phyloP scores from a whole-genome alignment of 2,329 filamentous ascomycete genomes.

The Clarireedia hainanense region DNA sequence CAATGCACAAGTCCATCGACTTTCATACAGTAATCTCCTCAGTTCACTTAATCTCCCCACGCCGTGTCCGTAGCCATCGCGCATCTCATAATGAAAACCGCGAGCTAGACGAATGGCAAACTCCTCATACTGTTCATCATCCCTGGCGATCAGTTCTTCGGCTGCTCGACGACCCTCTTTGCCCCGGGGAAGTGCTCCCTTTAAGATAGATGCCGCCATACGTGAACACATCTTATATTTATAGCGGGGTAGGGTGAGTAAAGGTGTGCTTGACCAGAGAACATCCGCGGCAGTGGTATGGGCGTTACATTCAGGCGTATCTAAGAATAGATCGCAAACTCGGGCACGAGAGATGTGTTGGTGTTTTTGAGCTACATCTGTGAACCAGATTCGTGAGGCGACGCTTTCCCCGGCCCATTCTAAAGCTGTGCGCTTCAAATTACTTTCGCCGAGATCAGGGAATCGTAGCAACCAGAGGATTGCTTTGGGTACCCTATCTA shows the following conservation, averaged over 20 bases:
- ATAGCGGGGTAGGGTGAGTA: slow-evolving; percentile 85
- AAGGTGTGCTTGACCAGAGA: slow-evolving; percentile 89
- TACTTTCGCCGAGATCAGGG: slow-evolving; percentile 82
- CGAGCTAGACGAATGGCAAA: slow-evolving; percentile 62
- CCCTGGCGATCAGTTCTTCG: slow-evolving; percentile 65
- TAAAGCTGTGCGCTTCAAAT: slow-evolving; percentile 71
- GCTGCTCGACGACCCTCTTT: slow-evolving; percentile 60
- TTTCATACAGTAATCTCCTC: slow-evolving; percentile 72
- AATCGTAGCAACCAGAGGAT: slow-evolving; percentile 96
- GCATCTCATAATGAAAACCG: slow-evolving; percentile 50
- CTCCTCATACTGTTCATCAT: slow-evolving; percentile 79
- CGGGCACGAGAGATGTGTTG: slow-evolving; percentile 88
- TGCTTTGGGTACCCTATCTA: slow-evolving; percentile 76
- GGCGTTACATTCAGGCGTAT: slow-evolving; percentile 96
- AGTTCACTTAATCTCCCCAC: slow-evolving; percentile 69
- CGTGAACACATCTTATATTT: slow-evolving; percentile 98
- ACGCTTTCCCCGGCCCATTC: slow-evolving; percentile 81
- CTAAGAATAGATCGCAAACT: slow-evolving; percentile 89
- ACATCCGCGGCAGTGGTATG: slow-evolving; percentile 97
- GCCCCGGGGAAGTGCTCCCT: slow-evolving; percentile 72
- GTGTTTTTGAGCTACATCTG: slow-evolving; percentile 91
- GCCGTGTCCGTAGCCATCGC: slow-evolving; percentile 43
- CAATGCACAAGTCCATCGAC: slow-evolving; percentile 76
- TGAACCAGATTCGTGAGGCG: slow-evolving; percentile 83
- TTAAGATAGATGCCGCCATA: slow-evolving; percentile 93